phyloP scores from a whole-genome alignment of 1,284 basidiomycete species.

The Rhodotorula sp. region DNA sequence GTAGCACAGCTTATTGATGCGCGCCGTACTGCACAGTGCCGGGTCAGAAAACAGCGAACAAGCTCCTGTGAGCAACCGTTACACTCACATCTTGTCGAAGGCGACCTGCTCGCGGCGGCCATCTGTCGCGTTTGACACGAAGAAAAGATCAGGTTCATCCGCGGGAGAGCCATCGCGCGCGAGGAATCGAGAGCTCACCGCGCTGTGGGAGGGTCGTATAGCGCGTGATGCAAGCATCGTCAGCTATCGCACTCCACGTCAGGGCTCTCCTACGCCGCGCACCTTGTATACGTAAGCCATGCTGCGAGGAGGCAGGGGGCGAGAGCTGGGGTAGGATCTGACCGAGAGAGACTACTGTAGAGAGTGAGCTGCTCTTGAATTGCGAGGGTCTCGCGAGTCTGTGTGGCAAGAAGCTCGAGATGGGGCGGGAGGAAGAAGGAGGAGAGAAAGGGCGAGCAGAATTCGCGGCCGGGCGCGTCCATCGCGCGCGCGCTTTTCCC shows the following conservation, averaged over 20 bases:
- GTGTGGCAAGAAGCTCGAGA: background rate
- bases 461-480: background rate
- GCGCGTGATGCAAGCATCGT: background rate
- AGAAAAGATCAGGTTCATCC: slow-evolving; percentile 1
- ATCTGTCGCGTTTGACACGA: slow-evolving; percentile 21
- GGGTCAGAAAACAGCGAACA: background rate
- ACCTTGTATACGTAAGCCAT: slow-evolving; percentile 43
- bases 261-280: background rate
- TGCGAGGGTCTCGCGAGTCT: background rate
- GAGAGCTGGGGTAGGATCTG: background rate
- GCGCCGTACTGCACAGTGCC: slow-evolving; percentile 51
- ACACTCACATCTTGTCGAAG: slow-evolving; percentile 73
- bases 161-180: background rate
- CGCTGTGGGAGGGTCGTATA: slow-evolving; percentile 15
- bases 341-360: background rate
- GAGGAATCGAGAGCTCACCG: slow-evolving; percentile 15
- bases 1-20: slow-evolving; percentile 95
- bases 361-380: background rate
- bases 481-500: background rate
- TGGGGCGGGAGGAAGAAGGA: background rate
- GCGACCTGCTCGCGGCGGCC: slow-evolving; percentile 81
- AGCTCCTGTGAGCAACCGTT: background rate
- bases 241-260: background rate
- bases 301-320: background rate
- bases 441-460: background rate